Evolutionary conservation across 805 yeast species (phyloP).

Genomic region (Saturnispora serradocipensis): DNA sequence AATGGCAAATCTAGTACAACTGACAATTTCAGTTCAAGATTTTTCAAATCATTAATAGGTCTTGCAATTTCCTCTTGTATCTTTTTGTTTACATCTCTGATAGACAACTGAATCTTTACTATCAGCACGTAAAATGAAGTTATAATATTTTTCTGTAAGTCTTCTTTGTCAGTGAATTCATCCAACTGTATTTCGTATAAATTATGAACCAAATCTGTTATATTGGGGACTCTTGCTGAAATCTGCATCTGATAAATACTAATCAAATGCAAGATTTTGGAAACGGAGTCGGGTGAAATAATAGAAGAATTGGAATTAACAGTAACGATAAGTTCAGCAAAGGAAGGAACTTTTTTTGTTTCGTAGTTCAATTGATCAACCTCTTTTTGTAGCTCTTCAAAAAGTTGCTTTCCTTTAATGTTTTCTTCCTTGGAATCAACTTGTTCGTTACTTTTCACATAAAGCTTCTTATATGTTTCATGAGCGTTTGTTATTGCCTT

Average conservation of each 20-base stretch:
- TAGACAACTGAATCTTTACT: conserved; percentile 31
- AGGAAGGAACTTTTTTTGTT: conserved; percentile 21
- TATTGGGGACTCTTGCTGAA: conserved; percentile 21
- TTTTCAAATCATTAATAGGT: conserved; percentile 25
- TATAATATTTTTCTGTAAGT: conserved; percentile 28
- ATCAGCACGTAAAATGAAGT: conserved; percentile 26
- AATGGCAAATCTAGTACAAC: conserved; percentile 58
- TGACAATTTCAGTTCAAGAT: conserved; percentile 25
- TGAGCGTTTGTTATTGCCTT: conserved; percentile 32
- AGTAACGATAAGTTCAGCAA: conserved; percentile 26
- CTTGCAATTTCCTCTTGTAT: conserved; percentile 27
- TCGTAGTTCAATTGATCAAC: conserved; percentile 18
- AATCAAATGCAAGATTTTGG: conserved; percentile 18
- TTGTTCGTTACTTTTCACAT: conserved; percentile 18
- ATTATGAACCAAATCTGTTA: conserved; percentile 27
- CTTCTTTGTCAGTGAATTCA: conserved; percentile 26
- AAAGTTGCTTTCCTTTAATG: conserved; percentile 16
- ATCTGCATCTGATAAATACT: conserved; percentile 17
- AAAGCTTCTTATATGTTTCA: conserved; percentile 32
- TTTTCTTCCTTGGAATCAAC: conserved; percentile 11
- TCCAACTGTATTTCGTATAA: conserved; percentile 31
- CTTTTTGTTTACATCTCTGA: conserved; percentile 25
- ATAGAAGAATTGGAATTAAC: conserved; percentile 20
- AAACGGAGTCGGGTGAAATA: conserved; percentile 19
- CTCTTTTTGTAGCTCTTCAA: conserved; percentile 17